Percentiles rank a stretch among this genome's conserved stretches.
phyloP scores from a whole-genome alignment of 768 basidiomycete genomes.

The Termitomyces sp. region DNA sequence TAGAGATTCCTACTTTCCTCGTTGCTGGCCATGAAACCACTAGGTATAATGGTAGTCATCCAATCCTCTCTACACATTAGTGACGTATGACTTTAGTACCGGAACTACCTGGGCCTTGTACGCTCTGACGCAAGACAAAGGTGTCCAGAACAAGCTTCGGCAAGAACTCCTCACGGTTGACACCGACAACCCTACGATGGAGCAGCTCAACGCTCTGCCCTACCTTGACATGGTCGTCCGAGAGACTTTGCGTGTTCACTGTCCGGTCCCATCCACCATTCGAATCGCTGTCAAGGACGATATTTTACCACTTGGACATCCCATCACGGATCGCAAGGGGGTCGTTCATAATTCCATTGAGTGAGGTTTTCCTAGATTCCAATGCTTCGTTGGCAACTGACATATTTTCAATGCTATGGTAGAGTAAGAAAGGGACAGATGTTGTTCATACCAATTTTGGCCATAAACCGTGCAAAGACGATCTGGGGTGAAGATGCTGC shows the following conservation, averaged over 20 bases:
- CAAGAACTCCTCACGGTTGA: conserved; percentile 48
- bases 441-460: conserved; percentile 47
- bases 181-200: conserved; percentile 63
- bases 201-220: conserved; percentile 57
- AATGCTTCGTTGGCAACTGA: neutral
- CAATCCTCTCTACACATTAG: neutral
- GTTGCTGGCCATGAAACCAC: conserved; percentile 47
- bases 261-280: conserved; percentile 41
- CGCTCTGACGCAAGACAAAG: conserved; percentile 42
- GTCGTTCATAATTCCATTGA: conserved; percentile 31
- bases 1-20: conserved; percentile 47
- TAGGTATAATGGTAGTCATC: conserved; percentile 21
- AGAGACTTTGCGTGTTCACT: conserved; percentile 54
- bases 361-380: conserved; percentile 20
- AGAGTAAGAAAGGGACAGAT: conserved; percentile 40
- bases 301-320: conserved; percentile 41
- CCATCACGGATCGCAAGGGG: conserved; percentile 40
- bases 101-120: conserved; percentile 57
- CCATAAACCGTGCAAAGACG: conserved; percentile 44
- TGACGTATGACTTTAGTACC: conserved; percentile 22
- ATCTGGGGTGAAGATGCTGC: conserved; percentile 64
- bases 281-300: conserved; percentile 49
- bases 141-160: conserved; percentile 51
- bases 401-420: neutral
- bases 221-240: conserved; percentile 65